Percentiles rank a stretch among this genome's conserved stretches.
phyloP scores from a whole-genome alignment of 2,329 filamentous ascomycete genomes.

The Nemania sp. region DNA sequence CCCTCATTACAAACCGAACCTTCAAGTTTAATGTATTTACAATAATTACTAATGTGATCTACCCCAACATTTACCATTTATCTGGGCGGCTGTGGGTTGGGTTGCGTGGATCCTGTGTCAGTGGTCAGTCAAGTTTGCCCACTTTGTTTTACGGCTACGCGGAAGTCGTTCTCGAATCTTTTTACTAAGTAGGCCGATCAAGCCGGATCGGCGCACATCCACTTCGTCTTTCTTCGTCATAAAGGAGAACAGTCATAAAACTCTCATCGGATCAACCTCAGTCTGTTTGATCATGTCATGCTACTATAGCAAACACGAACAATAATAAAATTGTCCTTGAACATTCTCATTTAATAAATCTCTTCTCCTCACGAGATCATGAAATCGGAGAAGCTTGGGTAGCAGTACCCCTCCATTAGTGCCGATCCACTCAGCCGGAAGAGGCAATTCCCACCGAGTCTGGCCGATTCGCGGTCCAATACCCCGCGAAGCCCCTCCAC shows the following conservation, averaged over 20 bases:
- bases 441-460: slow-evolving; percentile 31
- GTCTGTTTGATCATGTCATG: no score
- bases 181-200: no score
- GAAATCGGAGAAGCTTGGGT: slow-evolving; percentile 20
- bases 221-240: no score
- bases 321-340: no score
- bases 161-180: no score
- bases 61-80: not conserved
- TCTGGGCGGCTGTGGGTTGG: not conserved
- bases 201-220: no score
- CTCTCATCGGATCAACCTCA: no score
- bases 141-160: no score
- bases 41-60: not conserved
- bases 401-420: slow-evolving; percentile 14
- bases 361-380: not conserved
- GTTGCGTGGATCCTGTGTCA: not conserved
- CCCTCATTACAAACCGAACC: not conserved
- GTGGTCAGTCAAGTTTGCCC: no score
- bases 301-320: no score
- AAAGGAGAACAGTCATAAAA: no score
- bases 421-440: slow-evolving; percentile 19
- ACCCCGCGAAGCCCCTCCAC: slow-evolving; percentile 12
- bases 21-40: not conserved
- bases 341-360: no score
- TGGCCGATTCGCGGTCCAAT: slow-evolving; percentile 10